Base-by-base conservation (phyloP, 305 asterid genomes). In the Coffea humblotiana region DNA sequence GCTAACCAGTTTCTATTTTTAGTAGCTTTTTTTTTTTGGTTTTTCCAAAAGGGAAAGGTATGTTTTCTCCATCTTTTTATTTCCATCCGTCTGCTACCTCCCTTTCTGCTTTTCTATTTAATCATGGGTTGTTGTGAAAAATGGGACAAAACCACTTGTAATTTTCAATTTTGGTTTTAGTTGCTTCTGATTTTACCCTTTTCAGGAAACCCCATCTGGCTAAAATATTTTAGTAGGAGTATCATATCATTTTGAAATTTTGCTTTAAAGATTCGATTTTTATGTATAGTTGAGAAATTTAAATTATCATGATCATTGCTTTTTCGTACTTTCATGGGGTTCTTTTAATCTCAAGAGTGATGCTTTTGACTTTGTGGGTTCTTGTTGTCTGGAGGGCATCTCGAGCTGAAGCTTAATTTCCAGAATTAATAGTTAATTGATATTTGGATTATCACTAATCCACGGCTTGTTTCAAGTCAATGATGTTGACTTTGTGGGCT, bases 311-410 rank as follows among this genome's bases (percentile, higher is more conserved):
- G 18, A 48, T 18, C 21, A 23, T 14, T 4, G 64, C 45, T 49
- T 6, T 72, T 72, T 72, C 2, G 45, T 2, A 51, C 43, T 40
- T 72, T 14, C 61, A 43, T 61, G 48, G 61, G 60, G 48, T 43
- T 76, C 4, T 21, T 58, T 23, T 56, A 71, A 32, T 8, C 7
- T 48, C 75, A 48, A 48, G 60, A n/a, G 13, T n/a, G 16, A 3
- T n/a, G 49, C 23, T 48, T 70, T 70, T 47, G 54, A 3, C 47
- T 27, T 72, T 72, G 76, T 49, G 64, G 71, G 56, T 40, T 76
- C 79, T 76, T 76, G 45, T 43, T 43, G 71, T 40, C 35, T 75
- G 4, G 25, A 72, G 76, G 58, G 61, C 25, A 72, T 72, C 61
- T 72, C 48, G 23, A 72, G 18, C 14, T 72, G 76, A 48, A 18